These are phyloP conservation scores for Carex myosuroides DNA, from an alignment of 176 grass and related monocot genomes.

Conservation along the genomic window DNA sequence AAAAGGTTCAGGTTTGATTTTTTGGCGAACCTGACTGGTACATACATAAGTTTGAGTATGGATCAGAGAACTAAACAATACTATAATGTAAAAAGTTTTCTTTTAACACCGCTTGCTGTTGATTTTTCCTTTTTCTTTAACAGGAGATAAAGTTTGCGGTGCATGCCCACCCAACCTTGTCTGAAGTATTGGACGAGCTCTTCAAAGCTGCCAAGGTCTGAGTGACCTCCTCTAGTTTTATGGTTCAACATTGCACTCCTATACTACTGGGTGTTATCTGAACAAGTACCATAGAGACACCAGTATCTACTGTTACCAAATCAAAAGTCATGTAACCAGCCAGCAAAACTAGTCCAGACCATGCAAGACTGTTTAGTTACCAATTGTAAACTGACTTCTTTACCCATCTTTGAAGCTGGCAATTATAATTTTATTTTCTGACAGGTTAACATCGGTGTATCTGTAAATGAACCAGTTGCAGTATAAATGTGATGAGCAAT, in stretches of 20 bases:
- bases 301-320: neutral
- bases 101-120: neutral
- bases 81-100: neutral
- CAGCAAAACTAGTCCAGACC: neutral
- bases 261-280: constrained; percentile 23
- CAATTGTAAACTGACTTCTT: neutral
- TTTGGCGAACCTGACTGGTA: neutral
- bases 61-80: neutral
- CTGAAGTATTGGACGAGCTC: constrained; percentile 83
- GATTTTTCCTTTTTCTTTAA: neutral
- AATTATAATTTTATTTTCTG: constrained; percentile 25
- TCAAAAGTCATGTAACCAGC: neutral
- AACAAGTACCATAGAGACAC: neutral
- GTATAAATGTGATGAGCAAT: constrained; percentile 28
- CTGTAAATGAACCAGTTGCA: constrained; percentile 87
- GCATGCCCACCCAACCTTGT: constrained; percentile 86
- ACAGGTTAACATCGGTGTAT: constrained; percentile 68
- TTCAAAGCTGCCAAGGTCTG: constrained; percentile 75
- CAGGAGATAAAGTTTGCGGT: constrained; percentile 80
- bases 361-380: neutral
- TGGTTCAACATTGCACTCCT: neutral
- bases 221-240: neutral
- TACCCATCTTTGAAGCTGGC: neutral
- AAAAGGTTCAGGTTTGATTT: neutral
- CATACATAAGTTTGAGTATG: neutral